Base-by-base conservation (phyloP, 108 stramenopile species). In the Conticribra guillardii region DNA sequence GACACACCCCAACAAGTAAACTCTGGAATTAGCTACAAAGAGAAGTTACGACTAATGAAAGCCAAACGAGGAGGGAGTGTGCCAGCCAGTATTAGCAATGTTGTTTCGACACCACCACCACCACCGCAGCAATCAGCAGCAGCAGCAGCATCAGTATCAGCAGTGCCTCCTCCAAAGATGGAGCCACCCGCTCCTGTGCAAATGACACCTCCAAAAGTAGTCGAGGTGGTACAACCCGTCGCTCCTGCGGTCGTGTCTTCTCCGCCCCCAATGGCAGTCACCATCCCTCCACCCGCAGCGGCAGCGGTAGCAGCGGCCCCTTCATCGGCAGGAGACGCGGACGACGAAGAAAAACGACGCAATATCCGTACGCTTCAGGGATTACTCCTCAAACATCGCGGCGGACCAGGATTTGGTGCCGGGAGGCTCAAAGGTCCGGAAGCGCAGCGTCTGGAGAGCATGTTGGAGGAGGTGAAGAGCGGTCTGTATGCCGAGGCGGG, bases 371-470 rank as follows among this genome's bases (percentile, higher is more conserved):
- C 88, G 7, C 58, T 87, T 16, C 88, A 89, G 87, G 93, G 93
- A 27, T 57, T 94, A 58, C 57, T 85, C 1, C 82, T 91, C 71
- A 94, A 94, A 68, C 93, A 94, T 26, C 89, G 93, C 50, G 93
- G 93, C 17, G 93, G 93, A 30, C 87, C 93, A 29, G 93, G 93
- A 37, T 94, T 94, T 52, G 93, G 93, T 3, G 58, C 76, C 7
- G 93, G 93, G 27, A 76, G 90, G 22, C 76, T 94, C 16, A 73
- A 72, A 60, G 86, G 77, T 24, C 59, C 66, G 23, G 93, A 91
- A 57, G 80, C 84, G 22, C 70, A 75, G 23, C 67, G 69, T 33
- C 78, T 88, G 61, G 84, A 89, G 54, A 63, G 59, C 9, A 69
- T 74, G 7, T 24, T 88, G 46, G 54, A 73, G 30, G 82, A 78